Base-by-base conservation (phyloP, 352 stramenopile genomes). In the Halophytophthora batemanensis region DNA sequence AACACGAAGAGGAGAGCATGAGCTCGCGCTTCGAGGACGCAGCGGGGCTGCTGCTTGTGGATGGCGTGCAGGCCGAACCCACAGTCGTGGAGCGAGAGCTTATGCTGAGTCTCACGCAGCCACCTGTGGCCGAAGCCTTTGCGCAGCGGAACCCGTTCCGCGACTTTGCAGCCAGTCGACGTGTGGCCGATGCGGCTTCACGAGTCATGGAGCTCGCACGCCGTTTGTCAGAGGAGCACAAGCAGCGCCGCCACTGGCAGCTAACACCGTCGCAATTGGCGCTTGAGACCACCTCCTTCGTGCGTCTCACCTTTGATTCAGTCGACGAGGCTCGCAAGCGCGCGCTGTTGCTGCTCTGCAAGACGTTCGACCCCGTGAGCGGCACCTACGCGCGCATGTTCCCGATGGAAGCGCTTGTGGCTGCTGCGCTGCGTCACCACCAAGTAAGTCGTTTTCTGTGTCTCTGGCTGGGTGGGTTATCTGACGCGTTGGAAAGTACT, bases 231-330 rank as follows among this genome's bases (percentile, higher is more conserved):
- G 37, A 31, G 25, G 25, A 22, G 6, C 62, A 66, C 33, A 67
- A 69, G 14, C 54, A 66, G 34, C 51, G 51, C 3, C 47, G 34
- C 49, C 58, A 58, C 22, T 69, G 61, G 61, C 57, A 64, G 34
- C 21, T 67, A 5, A 65, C 71, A 18, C 35, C 46, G 1, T 59
- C 48, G 47, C 60, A 69, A 21, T 22, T 63, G 7, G 34, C 33
- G 0, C 54, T 66, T 0, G 72, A 85, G 2, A 21, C 58, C 1
- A 80, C 68, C 5, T 78, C 83, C 0, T 78, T 92, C 25, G 74
- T 93, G 18, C 66, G 77, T 6, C 48, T 93, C 13, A 86, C 74
- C 2, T 93, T 90, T 52, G 64, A 75, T 23, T 87, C 77, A n/a
- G 62, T 85, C 7, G 64, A 84, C 7, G 80, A 93, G 43, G 83